Evolutionary conservation across 2,329 filamentous ascomycete species (phyloP), one percentile per base, ranked within the genome.

Genomic region (Graphilbum ipis-grandicollis): DNA sequence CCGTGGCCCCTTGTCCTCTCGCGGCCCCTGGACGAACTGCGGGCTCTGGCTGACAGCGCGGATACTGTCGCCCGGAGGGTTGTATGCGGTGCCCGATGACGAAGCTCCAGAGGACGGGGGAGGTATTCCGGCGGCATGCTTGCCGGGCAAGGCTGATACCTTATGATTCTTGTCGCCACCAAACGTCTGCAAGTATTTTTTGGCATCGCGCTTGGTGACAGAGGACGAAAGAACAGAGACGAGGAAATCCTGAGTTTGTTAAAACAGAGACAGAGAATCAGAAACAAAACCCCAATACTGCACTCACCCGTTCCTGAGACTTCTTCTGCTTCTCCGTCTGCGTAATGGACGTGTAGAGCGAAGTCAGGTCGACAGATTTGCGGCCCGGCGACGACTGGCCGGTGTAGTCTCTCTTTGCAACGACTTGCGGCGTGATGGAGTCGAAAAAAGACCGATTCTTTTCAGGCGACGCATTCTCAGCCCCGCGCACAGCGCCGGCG

Each of bases 171-270:
- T 41, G 42, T 39, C 39, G 5, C 59, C 57, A 35, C 73, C 76
- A 53, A 94, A 93, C 42, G 84, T 86, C 47, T 90, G 79, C 14
- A 98, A 67, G 52, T 94, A 98, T 28, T 82, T 76, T 56, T 81
- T 86, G 34, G 86, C 85, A 59, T 98, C 90, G 48, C 90, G 75
- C 56, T 86, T 93, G 0, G 88, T 94, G 6, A 86, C 81, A 10
- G 85, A 84, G 15, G 86, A 84, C 49, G 82, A 83, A 23, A 98
- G 65, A 4, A 96, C 71, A 14, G 84, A 86, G 23, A 92, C 67
- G 48, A 93, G 77, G 49, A 93, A 79, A 51, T 93, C 83, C 78
- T 85, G 45, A n/a, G n/a, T n/a, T n/a, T n/a, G n/a, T n/a, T n/a
- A 14, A 33, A 21, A 9, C 6, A 31, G 19, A 21, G 10, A 17